Evolutionary conservation across 805 yeast species (phyloP), one percentile per base, ranked within the genome.

Genomic region (Saturnispora mendoncae): DNA sequence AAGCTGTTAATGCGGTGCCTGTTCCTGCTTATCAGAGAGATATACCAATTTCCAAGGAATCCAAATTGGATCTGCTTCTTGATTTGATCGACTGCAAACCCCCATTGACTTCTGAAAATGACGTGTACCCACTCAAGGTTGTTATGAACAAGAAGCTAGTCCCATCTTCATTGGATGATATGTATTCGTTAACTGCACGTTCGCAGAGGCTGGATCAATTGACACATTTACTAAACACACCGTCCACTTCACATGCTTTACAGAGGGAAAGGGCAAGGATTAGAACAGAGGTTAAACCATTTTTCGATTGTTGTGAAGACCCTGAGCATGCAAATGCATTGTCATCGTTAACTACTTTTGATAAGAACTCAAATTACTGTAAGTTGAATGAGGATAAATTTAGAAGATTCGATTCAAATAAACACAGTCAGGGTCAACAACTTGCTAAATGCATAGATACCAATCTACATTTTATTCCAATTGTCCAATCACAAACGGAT

Each of bases 401-500:
- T 20, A 49, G 52, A 26, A 53, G 33, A 26, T n/a, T 33, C 4
- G 26, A 23, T 10, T 23, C 26, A 23, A 23, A 10, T 10, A 23
- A 10, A 23, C 26, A 23, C 10, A 23, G 24, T 40, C 12, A 39
- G 30, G 7, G 27, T 41, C 7, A 36, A 41, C 14, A 42, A 19
- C 24, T 69, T 57, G 50, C 52, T 17, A 48, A 52, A 41, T 62
- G 67, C 44, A 36, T 63, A 15, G 57, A 51, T 33, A 50, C 49
- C 15, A 68, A 67, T 41, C 68, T 70, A 41, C 82, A 76, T 55
- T 74, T 66, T 49, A 62, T 75, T n/a, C 80, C 80, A 10, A 62
- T 73, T 24, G 59, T 74, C 24, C 74, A 72, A 45, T 42, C 57
- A 13, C 78, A 74, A 43, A 86, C 96, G 0, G 97, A 90, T 52